Conservation (phyloP, 108 stramenopile species). For the Skeletonema grethae region DNA sequence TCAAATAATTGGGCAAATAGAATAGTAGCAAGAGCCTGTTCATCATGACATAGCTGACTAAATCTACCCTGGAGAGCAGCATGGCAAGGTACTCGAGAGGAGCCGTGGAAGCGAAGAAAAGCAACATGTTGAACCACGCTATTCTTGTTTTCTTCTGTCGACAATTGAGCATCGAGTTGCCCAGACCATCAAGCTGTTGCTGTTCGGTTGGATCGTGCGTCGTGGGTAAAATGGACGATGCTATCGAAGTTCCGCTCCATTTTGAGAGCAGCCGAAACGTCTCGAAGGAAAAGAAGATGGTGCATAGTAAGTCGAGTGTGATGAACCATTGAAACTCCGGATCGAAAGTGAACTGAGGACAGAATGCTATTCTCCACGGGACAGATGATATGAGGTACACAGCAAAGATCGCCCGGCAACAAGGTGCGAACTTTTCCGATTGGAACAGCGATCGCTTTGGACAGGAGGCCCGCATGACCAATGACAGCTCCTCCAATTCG, state of each 20-base stretch:
- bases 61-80: background rate
- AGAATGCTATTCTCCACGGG: slow-evolving; percentile 19
- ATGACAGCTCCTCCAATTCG: too few relatives aligned
- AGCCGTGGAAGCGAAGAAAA: slow-evolving; percentile 21
- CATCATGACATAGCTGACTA: slow-evolving; percentile 22
- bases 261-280: background rate
- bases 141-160: background rate
- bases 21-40: slow-evolving; percentile 29
- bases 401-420: slow-evolving; percentile 8
- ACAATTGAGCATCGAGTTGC: background rate
- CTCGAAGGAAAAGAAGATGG: slow-evolving; percentile 25
- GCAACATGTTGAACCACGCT: slow-evolving; percentile 7
- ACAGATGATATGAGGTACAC: slow-evolving; percentile 15
- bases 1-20: slow-evolving; percentile 32
- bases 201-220: background rate
- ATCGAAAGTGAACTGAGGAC: slow-evolving; percentile 14
- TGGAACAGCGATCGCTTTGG: background rate
- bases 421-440: background rate
- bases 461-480: background rate
- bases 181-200: slow-evolving; percentile 1
- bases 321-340: slow-evolving; percentile 14
- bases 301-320: slow-evolving; percentile 8
- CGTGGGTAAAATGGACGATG: slow-evolving; percentile 1
- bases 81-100: slow-evolving; percentile 39
- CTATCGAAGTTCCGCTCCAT: background rate